Percentiles rank a stretch among this genome's conserved stretches.
Conservation (phyloP, 2,329 filamentous ascomycete species). For the Trichoderma sp. region DNA sequence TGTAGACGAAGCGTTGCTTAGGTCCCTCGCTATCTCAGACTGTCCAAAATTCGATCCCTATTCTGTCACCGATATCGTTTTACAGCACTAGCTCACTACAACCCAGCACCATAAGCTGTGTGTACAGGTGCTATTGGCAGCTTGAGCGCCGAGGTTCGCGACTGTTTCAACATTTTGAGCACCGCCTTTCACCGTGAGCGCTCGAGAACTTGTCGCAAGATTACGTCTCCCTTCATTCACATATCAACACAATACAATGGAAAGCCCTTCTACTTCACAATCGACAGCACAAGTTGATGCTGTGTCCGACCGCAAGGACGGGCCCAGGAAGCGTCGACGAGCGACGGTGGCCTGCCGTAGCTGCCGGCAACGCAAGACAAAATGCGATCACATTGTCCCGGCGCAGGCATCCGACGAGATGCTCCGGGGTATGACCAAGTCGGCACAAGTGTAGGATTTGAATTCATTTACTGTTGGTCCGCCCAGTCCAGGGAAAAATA, state of each 20-base stretch:
- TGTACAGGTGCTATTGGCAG: background rate
- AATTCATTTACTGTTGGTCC: no score
- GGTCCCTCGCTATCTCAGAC: background rate
- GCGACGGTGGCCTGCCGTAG: slow-evolving; percentile 16
- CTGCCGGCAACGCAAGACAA: slow-evolving; percentile 14
- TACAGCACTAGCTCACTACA: background rate
- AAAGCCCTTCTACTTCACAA: background rate
- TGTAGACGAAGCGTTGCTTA: background rate
- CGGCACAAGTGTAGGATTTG: background rate
- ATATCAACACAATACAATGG: background rate
- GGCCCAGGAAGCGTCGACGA: slow-evolving; percentile 8
- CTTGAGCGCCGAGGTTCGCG: background rate
- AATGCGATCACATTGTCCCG: slow-evolving; percentile 16
- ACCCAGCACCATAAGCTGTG: background rate
- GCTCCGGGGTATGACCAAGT: slow-evolving; percentile 13
- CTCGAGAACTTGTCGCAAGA: background rate
- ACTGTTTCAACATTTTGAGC: background rate
- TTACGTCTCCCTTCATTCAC: background rate
- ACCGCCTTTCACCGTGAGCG: background rate
- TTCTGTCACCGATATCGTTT: background rate
- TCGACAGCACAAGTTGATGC: background rate
- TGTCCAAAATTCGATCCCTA: background rate
- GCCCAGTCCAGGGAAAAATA: background rate
- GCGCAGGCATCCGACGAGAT: slow-evolving; percentile 16
- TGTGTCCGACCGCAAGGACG: background rate